Conservation (phyloP, 2,329 filamentous ascomycete species). For the Pleomassaria siparia region DNA sequence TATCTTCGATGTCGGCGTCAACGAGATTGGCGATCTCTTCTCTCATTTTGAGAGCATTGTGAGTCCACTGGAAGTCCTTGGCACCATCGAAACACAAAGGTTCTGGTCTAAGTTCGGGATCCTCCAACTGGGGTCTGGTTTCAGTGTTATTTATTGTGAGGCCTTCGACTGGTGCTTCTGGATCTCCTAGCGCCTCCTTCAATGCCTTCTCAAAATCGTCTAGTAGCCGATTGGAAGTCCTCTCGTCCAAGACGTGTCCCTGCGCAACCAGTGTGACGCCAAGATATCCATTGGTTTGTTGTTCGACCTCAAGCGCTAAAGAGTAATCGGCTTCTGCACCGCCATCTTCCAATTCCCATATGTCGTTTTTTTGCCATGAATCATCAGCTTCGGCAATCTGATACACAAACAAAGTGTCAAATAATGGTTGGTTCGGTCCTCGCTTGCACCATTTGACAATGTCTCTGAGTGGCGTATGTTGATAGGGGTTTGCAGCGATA, state of each 20-base stretch:
- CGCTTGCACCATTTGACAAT: slow-evolving; percentile 76
- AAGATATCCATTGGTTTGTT: slow-evolving; percentile 53
- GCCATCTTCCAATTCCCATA: slow-evolving; percentile 58
- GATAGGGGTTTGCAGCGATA: slow-evolving; percentile 66
- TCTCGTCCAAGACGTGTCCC: slow-evolving; percentile 42
- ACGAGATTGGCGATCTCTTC: slow-evolving; percentile 66
- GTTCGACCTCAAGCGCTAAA: slow-evolving; percentile 72
- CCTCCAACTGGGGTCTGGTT: not conserved
- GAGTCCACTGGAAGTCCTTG: slow-evolving; percentile 60
- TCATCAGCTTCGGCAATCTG: slow-evolving; percentile 52
- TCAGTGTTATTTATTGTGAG: not conserved
- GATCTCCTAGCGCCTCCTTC: slow-evolving; percentile 36
- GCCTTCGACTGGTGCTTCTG: slow-evolving; percentile 20
- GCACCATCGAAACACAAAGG: not conserved
- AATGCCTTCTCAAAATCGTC: slow-evolving; percentile 47
- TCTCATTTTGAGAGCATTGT: slow-evolving; percentile 56
- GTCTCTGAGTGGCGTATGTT: slow-evolving; percentile 75
- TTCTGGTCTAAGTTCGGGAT: not conserved
- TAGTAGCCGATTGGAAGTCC: slow-evolving; percentile 45
- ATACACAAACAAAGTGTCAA: slow-evolving; percentile 83
- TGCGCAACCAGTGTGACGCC: slow-evolving; percentile 63
- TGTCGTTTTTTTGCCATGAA: slow-evolving; percentile 23
- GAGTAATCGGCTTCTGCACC: slow-evolving; percentile 65
- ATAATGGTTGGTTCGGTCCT: slow-evolving; percentile 55
- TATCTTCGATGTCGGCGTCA: slow-evolving; percentile 50